Base-by-base conservation (phyloP, 371 early-diverging fungal genomes). In the Syncephalis fuscata region DNA sequence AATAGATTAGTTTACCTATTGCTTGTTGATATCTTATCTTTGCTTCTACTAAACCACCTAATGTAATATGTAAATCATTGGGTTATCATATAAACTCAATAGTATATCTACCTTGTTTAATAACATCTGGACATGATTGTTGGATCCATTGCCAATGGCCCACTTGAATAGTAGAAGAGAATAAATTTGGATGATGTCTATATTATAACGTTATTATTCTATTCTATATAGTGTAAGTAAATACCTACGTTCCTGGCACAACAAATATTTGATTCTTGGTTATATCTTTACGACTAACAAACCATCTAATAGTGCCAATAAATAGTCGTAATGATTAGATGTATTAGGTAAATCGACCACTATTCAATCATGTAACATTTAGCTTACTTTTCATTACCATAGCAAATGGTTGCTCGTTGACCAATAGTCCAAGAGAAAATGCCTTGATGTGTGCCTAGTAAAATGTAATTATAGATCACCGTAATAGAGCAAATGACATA, bases 401-500 rank as follows among this genome's bases (percentile, higher is more conserved):
- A 61, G 38, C 64, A 59, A 16, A 83, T 71, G 15, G 68, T 63
- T 0, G 80, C 77, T 0, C 74, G 63, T 55, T 87, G 85, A 11
- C 88, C 88, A 21, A 85, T 68, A 2, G 84, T 85, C 52, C 74
- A 83, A 37, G 63, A 65, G 50, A 73, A 80, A 10, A 87, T 45
- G 0, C 88, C 91, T 4, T 61, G 51, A 49, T 88, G 90, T 11
- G 27, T 44, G 3, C 74, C 81, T 14, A 59, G 41, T n/a, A 46
- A 40, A 40, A n/a, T n/a, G n/a, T n/a, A n/a, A n/a, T n/a, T n/a
- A n/a, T n/a, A n/a, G n/a, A n/a, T n/a, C n/a, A n/a, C n/a, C n/a
- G n/a, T n/a, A n/a, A n/a, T n/a, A 4, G 24, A 42, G 20, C 3
- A 24, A 45, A 54, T 52, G 8, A 26, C 15, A 52, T 52, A 24